Evolutionary conservation across 2,329 filamentous ascomycete genomes (phyloP), one percentile per base, ranked within the genome.

Genomic region (Penicillium sp.): DNA sequence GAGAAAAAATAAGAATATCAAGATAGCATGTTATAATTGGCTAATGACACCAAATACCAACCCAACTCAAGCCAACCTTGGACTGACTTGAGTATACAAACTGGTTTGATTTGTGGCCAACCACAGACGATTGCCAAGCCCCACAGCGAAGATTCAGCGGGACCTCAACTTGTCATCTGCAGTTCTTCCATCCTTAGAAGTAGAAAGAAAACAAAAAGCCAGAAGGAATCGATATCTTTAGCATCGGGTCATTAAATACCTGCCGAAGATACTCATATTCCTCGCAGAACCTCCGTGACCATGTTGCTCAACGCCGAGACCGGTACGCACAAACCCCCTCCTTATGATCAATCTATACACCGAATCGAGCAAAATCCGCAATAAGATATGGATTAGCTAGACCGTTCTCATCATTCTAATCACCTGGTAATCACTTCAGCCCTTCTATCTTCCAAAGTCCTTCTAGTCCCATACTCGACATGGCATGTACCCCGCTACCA

Each of bases 401-500:
- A 28, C 5, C 24, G 24, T 28, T 28, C 24, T 28, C n/a, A 10
- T 28, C 24, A 28, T 28, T 10, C 26, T 39, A 28, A 33, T 29
- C 10, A 2, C 11, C 18, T 39, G 39, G 16, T 19, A 36, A 51
- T 11, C n/a, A 7, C 5, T 14, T 29, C 62, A 95, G 91, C 87
- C 16, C 76, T 95, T 28, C 81, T 83, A 3, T 88, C 88, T 1
- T 74, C 82, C 4, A 79, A 79, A 46, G 78, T 90, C 40, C 82
- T 95, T 16, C 82, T 97, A 9, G 91, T 96, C 9, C 92, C 92
- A 0, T 97, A 97, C 74, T 87, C 88, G 59, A 75, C 81, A 33
- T 88, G 87, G 68, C 93, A 97, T 77, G 93, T 97, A 21, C 81
- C 81, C 14, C 86, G 82, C 33, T 97, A 97, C 71, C 91, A 96